Base-by-base conservation (phyloP, 768 basidiomycete species). In the Mycena maculata region DNA sequence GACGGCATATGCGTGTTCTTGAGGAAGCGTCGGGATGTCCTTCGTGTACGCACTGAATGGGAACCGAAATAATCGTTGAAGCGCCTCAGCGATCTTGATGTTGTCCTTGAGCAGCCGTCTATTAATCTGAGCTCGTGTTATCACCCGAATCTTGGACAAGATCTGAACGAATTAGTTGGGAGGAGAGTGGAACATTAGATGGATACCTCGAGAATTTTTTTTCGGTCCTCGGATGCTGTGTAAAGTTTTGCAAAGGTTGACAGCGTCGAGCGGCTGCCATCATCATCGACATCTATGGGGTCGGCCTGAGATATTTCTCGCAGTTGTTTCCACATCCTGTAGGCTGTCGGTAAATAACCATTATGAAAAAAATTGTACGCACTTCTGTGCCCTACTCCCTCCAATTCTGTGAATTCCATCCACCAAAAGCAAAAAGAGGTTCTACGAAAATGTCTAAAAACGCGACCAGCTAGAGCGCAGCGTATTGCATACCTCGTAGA, bases 41-140 rank as follows among this genome's bases (percentile, higher is more conserved):
- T 45, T 39, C 20, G 16, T 38, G 23, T 60, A 60, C 4, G 25
- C 3, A 2, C 28, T 39, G 22, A 28, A 0, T 5, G 23, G 16
- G n/a, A 60, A 50, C n/a, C 49, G 59, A 13, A 9, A n/a, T n/a
- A n/a, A n/a, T n/a, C n/a, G 20, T 49, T 49, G 47, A 16, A 60
- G 59, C 23, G 28, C 27, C 18, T 28, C 33, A 1, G 47, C 31
- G n/a, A 60, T 41, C 16, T 38, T 48, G 22, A 50, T 33, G 59
- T 50, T 50, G 59, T 60, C 59, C 39, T 50, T 16, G 7, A 7
- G 20, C 15, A 60, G 31, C 23, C 12, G 9, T 11, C 12, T n/a
- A 11, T 25, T 25, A 22, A 57, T 57, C 15, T 44, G 15, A 33
- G 25, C 16, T 22, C 41, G 39, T 20, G 55, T 42, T 16, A 18